Percentiles rank a stretch among this genome's conserved stretches.
These are phyloP conservation scores for Colletotrichum lentis DNA, from an alignment of 2,329 filamentous ascomycete species.

Conservation along the genomic window DNA sequence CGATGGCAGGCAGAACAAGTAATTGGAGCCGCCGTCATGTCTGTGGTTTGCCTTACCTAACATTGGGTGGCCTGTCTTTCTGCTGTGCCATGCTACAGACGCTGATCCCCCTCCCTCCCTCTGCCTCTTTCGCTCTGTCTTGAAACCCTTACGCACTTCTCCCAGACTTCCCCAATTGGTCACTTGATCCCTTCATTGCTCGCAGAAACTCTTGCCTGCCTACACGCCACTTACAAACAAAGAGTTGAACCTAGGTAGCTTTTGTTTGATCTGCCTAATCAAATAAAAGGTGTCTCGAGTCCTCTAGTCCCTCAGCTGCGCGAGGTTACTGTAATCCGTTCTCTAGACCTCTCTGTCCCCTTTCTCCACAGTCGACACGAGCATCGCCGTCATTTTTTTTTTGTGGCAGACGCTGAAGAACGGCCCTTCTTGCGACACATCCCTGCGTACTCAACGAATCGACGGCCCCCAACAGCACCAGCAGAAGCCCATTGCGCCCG, in stretches of 20 bases:
- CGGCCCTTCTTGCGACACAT: neutral
- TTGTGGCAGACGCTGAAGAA: neutral
- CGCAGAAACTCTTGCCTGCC: constrained; percentile 27
- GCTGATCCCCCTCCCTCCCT: neutral
- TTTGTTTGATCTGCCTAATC: neutral
- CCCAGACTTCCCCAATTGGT: constrained; percentile 27
- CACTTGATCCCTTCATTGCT: constrained; percentile 5
- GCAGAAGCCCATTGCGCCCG: neutral
- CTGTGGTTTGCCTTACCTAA: neutral
- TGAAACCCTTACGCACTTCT: neutral
- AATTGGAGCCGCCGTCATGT: neutral
- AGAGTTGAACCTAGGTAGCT: neutral
- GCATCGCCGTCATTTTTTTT: neutral
- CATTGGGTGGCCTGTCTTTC: neutral
- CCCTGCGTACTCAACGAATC: neutral
- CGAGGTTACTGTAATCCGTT: neutral
- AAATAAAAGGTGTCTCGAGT: neutral
- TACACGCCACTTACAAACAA: neutral
- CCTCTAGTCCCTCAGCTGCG: neutral
- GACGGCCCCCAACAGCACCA: neutral
- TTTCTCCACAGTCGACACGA: too few species aligned
- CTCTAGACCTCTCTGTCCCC: neutral
- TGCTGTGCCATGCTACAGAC: neutral
- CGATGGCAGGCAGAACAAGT: neutral
- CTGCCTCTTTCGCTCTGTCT: neutral